Evolutionary conservation across 202 grass and related monocot species (phyloP).

Genomic region (Carex arenaria): DNA sequence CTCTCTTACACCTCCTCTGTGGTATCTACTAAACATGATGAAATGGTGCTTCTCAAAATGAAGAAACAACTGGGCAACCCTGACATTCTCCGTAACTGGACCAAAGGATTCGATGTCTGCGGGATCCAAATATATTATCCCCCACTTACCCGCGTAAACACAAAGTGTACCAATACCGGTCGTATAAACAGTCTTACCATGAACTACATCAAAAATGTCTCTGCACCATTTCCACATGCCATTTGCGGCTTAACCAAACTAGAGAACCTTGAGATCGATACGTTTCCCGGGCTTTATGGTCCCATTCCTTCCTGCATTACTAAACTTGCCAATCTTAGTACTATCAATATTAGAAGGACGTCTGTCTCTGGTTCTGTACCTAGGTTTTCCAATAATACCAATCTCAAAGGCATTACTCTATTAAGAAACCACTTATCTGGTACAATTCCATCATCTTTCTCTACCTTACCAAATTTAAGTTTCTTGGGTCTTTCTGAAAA

Average conservation of each 20-base stretch:
- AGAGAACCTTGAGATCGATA: background rate
- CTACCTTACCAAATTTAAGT: no score
- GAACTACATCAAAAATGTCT: background rate
- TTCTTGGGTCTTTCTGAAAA: no score
- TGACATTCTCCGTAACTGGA: no score
- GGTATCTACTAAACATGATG: background rate
- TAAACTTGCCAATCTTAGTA: slow-evolving; percentile 24
- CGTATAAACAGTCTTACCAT: background rate
- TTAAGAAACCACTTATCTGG: no score
- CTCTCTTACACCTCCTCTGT: background rate
- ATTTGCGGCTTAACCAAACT: background rate
- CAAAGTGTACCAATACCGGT: background rate
- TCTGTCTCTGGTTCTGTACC: slow-evolving; percentile 28
- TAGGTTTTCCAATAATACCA: background rate
- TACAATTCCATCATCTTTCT: no score
- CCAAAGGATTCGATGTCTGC: no score
- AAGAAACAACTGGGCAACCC: no score
- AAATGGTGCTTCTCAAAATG: no score
- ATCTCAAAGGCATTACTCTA: background rate
- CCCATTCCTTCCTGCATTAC: slow-evolving; percentile 28
- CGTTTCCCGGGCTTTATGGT: no score
- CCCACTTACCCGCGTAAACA: background rate
- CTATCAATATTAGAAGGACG: slow-evolving; percentile 10
- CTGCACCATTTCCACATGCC: background rate
- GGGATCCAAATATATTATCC: no score